Evolutionary conservation across 108 stramenopile genomes (phyloP).

Genomic region (Cyclostephanos tholiformis): DNA sequence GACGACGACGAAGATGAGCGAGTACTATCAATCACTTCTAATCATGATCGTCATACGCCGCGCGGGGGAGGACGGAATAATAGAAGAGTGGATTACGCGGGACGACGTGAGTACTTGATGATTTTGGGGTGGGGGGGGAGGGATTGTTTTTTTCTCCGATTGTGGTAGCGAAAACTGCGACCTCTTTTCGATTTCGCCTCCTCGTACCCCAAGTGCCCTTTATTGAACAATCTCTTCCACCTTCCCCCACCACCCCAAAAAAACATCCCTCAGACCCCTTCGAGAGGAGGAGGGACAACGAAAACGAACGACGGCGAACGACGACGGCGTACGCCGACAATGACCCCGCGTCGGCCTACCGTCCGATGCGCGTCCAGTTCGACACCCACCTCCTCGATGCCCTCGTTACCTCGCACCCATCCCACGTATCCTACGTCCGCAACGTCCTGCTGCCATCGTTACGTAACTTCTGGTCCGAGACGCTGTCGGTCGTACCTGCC

Average conservation of each 20-base stretch:
- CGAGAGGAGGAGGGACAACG: background rate
- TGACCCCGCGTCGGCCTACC: background rate
- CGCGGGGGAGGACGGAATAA: no score
- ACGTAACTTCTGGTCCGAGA: conserved; percentile 37
- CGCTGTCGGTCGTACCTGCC: conserved; percentile 36
- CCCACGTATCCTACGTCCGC: conserved; percentile 38
- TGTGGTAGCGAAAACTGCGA: no score
- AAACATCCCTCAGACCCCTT: background rate
- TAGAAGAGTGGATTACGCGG: background rate
- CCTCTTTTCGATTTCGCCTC: no score
- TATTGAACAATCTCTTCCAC: no score
- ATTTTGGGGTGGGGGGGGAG: no score
- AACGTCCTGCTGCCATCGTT: conserved; percentile 40
- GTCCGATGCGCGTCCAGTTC: conserved; percentile 44
- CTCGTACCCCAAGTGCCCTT: no score
- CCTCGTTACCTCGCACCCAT: conserved; percentile 11
- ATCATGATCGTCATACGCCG: no score
- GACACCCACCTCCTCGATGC: conserved; percentile 47
- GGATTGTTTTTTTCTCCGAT: no score
- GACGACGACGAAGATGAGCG: no score
- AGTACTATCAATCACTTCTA: no score
- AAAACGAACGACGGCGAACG: background rate
- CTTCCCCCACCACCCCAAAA: background rate
- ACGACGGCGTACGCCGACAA: background rate
- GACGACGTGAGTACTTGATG: background rate